Evolutionary conservation across 495 filamentous ascomycete genomes (phyloP).

Genomic region (Amniculicola lignicola): DNA sequence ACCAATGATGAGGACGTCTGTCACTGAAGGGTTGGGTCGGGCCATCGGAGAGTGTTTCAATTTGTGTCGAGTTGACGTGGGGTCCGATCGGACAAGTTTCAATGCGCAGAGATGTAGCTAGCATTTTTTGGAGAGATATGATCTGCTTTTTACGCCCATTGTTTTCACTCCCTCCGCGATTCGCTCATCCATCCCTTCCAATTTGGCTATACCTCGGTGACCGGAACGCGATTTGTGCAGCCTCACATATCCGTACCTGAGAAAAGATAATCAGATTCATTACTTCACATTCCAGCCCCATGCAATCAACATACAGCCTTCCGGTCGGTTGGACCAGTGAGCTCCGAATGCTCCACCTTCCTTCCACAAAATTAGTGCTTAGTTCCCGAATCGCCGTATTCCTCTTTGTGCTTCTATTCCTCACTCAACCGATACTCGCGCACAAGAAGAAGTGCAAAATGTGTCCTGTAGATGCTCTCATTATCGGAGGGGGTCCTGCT

Average conservation of each 20-base stretch:
- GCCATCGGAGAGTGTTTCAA: too few relatives aligned
- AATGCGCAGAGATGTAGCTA: not conserved
- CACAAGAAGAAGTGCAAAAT: too few relatives aligned
- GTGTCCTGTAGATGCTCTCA: conserved; percentile 56
- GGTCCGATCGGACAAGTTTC: too few relatives aligned
- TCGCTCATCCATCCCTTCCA: too few relatives aligned
- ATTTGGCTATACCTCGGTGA: too few relatives aligned
- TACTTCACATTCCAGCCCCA: too few relatives aligned
- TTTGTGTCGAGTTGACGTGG: too few relatives aligned
- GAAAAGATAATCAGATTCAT: too few relatives aligned
- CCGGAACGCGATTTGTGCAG: too few relatives aligned
- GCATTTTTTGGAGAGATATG: not conserved
- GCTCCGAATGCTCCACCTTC: not conserved
- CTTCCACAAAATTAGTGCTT: not conserved
- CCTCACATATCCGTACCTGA: too few relatives aligned
- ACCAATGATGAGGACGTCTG: conserved; percentile 56
- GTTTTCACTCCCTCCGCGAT: too few relatives aligned
- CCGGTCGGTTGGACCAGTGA: not conserved
- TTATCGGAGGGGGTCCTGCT: conserved; percentile 57
- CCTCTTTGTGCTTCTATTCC: not conserved
- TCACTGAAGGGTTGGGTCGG: not conserved
- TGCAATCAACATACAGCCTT: not conserved
- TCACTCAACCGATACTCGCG: too few relatives aligned
- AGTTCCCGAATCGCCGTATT: not conserved
- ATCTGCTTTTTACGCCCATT: not conserved